phyloP scores from a whole-genome alignment of 306 rosid genomes.

The Herpetospermum pedunculosum region DNA sequence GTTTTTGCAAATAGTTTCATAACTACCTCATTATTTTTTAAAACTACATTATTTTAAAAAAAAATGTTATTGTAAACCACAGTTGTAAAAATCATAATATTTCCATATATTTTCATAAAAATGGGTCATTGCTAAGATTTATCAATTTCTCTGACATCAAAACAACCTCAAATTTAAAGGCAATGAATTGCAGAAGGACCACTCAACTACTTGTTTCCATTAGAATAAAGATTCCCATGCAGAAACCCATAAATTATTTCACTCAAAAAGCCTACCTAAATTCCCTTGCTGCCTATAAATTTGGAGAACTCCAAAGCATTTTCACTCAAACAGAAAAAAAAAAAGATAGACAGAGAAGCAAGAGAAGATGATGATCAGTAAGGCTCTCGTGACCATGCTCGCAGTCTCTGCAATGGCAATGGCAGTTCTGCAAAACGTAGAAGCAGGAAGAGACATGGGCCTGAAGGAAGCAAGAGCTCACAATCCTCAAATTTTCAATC shows the following conservation, averaged over 20 bases:
- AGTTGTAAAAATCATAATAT: too few species aligned
- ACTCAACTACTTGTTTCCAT: conserved; percentile 2
- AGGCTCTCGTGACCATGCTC: neutral
- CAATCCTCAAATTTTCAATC: neutral
- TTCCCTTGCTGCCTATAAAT: neutral
- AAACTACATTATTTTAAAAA: too few species aligned
- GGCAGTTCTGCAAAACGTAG: neutral
- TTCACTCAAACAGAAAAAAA: neutral
- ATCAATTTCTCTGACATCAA: neutral
- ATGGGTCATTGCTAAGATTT: neutral
- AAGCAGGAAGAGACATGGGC: neutral
- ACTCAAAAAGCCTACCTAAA: neutral
- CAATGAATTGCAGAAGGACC: neutral
- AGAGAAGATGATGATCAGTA: neutral
- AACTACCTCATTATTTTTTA: too few species aligned
- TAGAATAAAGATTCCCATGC: neutral
- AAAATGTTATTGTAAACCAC: too few species aligned
- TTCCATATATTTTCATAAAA: too few species aligned
- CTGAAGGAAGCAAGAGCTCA: neutral
- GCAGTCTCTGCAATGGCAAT: neutral
- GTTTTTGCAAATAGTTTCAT: too few species aligned
- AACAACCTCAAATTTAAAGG: neutral
- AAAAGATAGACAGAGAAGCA: neutral
- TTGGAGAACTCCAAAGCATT: neutral
- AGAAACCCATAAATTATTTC: neutral